A percentile compares a stretch with the other conserved stretches of the same genome.
Evolutionary conservation across 768 basidiomycete genomes (phyloP).

Genomic region (Lactarius hengduanensis): DNA sequence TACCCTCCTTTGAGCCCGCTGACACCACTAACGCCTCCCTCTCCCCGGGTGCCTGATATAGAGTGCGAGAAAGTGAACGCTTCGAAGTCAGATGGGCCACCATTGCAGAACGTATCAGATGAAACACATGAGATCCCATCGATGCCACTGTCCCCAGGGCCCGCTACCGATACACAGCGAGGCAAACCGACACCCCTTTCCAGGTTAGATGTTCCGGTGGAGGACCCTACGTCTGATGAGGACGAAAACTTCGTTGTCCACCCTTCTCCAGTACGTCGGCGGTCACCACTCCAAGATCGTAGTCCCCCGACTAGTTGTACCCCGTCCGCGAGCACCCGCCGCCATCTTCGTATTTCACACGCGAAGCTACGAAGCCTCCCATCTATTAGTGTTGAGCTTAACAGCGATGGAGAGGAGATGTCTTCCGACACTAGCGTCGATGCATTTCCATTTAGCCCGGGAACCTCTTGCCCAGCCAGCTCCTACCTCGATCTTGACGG

Average conservation of each 20-base stretch:
- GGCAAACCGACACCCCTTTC: background rate
- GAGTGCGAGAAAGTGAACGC: background rate
- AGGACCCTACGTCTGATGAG: constrained; percentile 11
- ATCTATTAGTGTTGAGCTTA: constrained; percentile 5
- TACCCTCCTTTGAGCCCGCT: constrained; percentile 14
- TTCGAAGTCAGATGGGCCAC: background rate
- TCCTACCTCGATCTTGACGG: constrained; percentile 23
- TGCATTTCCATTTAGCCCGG: constrained; percentile 9
- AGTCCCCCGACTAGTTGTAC: background rate
- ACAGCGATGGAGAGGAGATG: constrained; percentile 25
- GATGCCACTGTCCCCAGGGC: background rate
- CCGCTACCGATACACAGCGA: background rate
- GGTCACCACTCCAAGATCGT: background rate
- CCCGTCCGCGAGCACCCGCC: background rate
- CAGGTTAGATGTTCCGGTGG: background rate
- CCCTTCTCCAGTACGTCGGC: constrained; percentile 6
- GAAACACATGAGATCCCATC: background rate
- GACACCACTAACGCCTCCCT: constrained; percentile 16
- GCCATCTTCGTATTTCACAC: constrained; percentile 18
- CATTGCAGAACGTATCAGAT: background rate
- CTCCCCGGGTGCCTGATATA: constrained; percentile 2
- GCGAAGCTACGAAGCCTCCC: constrained; percentile 25
- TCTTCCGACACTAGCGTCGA: constrained; percentile 1
- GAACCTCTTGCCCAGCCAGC: background rate
- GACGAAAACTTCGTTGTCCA: constrained; percentile 3